Conservation (phyloP, 1,284 basidiomycete genomes). For the Apiotrichum montevideense region DNA sequence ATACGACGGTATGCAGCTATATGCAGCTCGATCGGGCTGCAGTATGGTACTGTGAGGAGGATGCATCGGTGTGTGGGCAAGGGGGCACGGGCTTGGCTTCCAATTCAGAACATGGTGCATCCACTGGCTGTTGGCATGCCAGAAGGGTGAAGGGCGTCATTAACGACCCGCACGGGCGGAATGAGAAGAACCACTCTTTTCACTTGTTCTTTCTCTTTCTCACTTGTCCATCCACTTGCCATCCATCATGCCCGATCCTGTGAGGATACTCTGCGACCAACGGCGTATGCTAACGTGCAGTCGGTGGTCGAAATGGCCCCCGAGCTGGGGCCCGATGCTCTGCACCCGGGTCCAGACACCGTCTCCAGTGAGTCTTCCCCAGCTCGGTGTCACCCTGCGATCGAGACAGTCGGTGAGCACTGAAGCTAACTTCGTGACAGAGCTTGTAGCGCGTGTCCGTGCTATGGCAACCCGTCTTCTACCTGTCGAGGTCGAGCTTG, state of each 20-base stretch:
- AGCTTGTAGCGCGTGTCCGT: conserved; percentile 67
- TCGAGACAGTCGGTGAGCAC: background rate
- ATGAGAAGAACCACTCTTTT: background rate
- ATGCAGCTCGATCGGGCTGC: too few relatives aligned
- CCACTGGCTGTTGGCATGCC: too few relatives aligned
- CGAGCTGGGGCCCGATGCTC: background rate
- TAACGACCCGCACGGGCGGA: background rate
- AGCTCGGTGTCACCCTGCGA: too few relatives aligned
- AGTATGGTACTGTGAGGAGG: too few relatives aligned
- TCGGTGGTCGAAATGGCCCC: background rate
- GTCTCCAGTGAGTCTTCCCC: conserved; percentile 5
- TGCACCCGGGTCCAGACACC: conserved; percentile 12
- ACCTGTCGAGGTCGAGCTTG: conserved; percentile 59
- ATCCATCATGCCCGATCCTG: background rate
- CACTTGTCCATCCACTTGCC: background rate
- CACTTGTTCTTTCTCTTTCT: background rate
- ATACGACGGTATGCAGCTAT: too few relatives aligned
- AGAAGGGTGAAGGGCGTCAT: too few relatives aligned
- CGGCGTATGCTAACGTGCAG: background rate
- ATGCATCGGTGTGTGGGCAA: too few relatives aligned
- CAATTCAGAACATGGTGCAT: too few relatives aligned
- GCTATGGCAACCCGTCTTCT: conserved; percentile 69
- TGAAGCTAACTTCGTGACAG: conserved; percentile 13
- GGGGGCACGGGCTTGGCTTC: too few relatives aligned
- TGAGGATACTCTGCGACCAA: background rate